phyloP scores from a whole-genome alignment of 306 rosid genomes.

The Prinsepia uniflora region DNA sequence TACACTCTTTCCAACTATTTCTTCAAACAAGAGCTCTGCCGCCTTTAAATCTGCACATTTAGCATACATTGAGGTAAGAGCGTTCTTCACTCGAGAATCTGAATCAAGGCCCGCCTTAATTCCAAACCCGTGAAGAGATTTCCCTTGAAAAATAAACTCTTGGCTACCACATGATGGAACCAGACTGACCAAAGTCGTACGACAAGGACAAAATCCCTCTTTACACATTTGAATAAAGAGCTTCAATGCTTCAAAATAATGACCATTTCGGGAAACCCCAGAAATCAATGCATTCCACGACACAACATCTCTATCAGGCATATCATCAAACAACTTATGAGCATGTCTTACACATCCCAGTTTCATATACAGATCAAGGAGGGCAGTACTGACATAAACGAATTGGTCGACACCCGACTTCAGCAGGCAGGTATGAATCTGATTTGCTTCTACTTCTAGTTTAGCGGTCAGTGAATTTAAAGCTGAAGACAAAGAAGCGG shows the following conservation, averaged over 20 bases:
- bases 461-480: constrained; percentile 7
- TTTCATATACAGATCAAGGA: constrained; percentile 49
- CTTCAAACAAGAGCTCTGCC: constrained; percentile 49
- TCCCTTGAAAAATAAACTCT: constrained; percentile 39
- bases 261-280: constrained; percentile 49
- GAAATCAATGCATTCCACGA: constrained; percentile 80
- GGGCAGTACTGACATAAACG: constrained; percentile 55
- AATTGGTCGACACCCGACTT: constrained; percentile 44
- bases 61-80: constrained; percentile 68
- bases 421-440: constrained; percentile 49
- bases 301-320: constrained; percentile 54
- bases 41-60: constrained; percentile 57
- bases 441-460: constrained; percentile 40
- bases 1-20: constrained; percentile 48
- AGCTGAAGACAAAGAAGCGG: constrained; percentile 17
- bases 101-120: constrained; percentile 43
- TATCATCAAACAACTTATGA: constrained; percentile 53
- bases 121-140: constrained; percentile 47
- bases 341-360: constrained; percentile 46
- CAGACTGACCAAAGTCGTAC: constrained; percentile 42
- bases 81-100: constrained; percentile 44
- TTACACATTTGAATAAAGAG: constrained; percentile 42
- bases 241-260: constrained; percentile 26
- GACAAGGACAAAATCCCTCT: constrained; percentile 41
- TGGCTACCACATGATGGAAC: constrained; percentile 42